A percentile compares a stretch with the other conserved stretches of the same genome.
phyloP scores from a whole-genome alignment of 345 rosid species.

The Citrus inodora region DNA sequence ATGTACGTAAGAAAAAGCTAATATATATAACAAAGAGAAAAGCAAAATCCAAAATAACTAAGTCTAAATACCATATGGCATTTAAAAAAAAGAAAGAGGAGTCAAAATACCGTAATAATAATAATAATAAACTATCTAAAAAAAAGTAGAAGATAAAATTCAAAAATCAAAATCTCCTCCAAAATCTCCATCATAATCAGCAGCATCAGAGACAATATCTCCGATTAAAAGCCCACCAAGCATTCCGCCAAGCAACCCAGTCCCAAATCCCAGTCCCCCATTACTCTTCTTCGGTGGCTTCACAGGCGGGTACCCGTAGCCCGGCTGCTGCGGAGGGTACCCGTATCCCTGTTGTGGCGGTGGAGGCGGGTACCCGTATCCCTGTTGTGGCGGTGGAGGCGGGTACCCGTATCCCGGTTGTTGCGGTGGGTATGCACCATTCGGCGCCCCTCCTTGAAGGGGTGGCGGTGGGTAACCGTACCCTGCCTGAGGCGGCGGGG shows the following conservation, averaged over 20 bases:
- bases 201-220: constrained; percentile 62
- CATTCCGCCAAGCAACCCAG: constrained; percentile 71
- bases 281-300: constrained; percentile 52
- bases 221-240: constrained; percentile 73
- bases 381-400: constrained; percentile 34
- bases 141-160: background rate
- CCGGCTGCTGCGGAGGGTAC: constrained; percentile 14
- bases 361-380: constrained; percentile 23
- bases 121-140: background rate
- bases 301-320: constrained; percentile 33
- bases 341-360: constrained; percentile 28
- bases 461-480: constrained; percentile 29
- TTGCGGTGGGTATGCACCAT: background rate
- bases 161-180: constrained; percentile 34
- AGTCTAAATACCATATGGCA: too few species aligned
- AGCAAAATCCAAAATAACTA: too few species aligned
- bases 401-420: constrained; percentile 23
- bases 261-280: constrained; percentile 60
- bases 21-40: too few species aligned
- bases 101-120: background rate
- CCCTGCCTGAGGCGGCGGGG: constrained; percentile 19
- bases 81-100: background rate
- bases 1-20: too few species aligned
- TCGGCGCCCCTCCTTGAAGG: too few species aligned
- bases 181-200: constrained; percentile 18